Base-by-base conservation (phyloP, 208 protist genomes). In the Porcisia hertigi region DNA sequence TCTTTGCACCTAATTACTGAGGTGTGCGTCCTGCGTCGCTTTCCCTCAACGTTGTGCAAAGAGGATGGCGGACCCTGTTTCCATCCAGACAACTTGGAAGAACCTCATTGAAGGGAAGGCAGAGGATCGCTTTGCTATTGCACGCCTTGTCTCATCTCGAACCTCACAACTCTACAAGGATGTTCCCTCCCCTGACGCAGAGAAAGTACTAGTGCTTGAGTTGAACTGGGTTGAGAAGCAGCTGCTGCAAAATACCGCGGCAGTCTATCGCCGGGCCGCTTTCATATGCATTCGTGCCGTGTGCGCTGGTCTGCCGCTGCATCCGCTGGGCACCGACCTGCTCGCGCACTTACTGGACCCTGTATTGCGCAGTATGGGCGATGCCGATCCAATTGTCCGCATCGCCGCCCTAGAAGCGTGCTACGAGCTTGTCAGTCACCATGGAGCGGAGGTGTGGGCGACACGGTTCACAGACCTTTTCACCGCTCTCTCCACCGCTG, bases 401-500 rank as follows among this genome's bases (percentile, higher is more conserved):
- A 57, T 94, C n/a, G 86, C 86, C 8, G 87, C 91, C n/a, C 71
- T 92, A 43, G 91, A 96, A 72, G 84, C 86, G 23, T 77, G 75
- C 45, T 89, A 96, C 75, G 82, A 84, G 12, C 73, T 94, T 47
- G 77, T 92, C 39, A 82, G 84, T 0, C 64, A 84, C 25, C 75
- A 92, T 34, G 78, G 83, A 58, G 49, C 47, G 5, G 87, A 89
- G 57, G 73, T 86, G 43, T 59, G 92, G 45, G 65, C 81, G 14
- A 12, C 73, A 5, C 86, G 85, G 57, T 89, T 96, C 58, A 62
- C 71, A 5, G 79, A 91, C 30, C 64, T 93, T n/a, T 92, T 96
- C 71, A 69, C 64, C 12, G 87, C 86, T 3, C 73, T 94, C 53
- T 81, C 84, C 39, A 80, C 73, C 57, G 86, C 84, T 23, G 84